Conservation (phyloP, 108 stramenopile species). For the Mediolabrus comicus region DNA sequence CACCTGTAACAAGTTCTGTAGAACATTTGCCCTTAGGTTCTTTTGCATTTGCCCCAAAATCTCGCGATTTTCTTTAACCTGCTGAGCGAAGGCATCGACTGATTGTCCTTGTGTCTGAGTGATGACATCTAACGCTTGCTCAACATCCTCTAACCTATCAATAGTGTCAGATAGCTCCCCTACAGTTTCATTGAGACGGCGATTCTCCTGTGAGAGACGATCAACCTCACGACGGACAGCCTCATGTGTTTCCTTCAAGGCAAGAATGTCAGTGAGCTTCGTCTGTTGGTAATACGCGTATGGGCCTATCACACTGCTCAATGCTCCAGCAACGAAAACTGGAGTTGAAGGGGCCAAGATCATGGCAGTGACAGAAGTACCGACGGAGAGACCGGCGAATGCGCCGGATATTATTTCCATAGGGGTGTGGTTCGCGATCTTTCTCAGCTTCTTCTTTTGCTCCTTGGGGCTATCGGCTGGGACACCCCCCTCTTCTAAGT, state of each 20-base stretch:
- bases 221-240: slow-evolving; percentile 59
- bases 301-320: slow-evolving; percentile 62
- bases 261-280: slow-evolving; percentile 65
- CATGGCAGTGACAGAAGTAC: slow-evolving; percentile 58
- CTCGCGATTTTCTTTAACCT: slow-evolving; percentile 65
- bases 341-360: slow-evolving; percentile 40
- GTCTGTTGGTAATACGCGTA: slow-evolving; percentile 77
- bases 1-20: slow-evolving; percentile 73
- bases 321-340: slow-evolving; percentile 58
- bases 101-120: slow-evolving; percentile 64
- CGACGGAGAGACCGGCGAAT: slow-evolving; percentile 53
- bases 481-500: background rate
- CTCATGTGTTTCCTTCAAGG: slow-evolving; percentile 62
- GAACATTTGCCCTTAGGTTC: slow-evolving; percentile 55
- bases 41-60: slow-evolving; percentile 61
- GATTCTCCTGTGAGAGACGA: slow-evolving; percentile 55
- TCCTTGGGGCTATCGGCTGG: background rate
- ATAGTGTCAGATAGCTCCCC: slow-evolving; percentile 61
- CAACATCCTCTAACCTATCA: slow-evolving; percentile 63
- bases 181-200: slow-evolving; percentile 47
- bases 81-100: slow-evolving; percentile 55
- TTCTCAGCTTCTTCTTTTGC: slow-evolving; percentile 41
- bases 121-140: slow-evolving; percentile 67
- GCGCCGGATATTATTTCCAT: slow-evolving; percentile 51
- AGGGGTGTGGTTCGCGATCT: slow-evolving; percentile 53